Conservation (phyloP, 2,329 filamentous ascomycete genomes). For the Diaporthe citrichinensis region DNA sequence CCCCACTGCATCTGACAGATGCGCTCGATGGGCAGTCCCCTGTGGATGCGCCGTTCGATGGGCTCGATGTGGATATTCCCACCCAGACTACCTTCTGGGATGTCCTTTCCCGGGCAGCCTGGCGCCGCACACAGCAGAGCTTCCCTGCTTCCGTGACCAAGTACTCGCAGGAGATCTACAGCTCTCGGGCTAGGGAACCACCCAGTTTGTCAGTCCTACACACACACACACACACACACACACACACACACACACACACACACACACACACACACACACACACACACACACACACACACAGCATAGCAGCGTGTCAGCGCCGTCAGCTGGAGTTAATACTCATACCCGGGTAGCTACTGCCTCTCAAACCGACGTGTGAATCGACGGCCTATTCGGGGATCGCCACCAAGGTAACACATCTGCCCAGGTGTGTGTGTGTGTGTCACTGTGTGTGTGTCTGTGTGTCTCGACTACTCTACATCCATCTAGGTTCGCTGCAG, state of each 20-base stretch:
- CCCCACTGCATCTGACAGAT: conserved; percentile 22
- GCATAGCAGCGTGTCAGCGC: background rate
- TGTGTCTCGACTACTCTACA: too few relatives aligned
- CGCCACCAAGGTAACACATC: background rate
- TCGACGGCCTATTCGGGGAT: background rate
- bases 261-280: too few relatives aligned
- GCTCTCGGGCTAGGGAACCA: too few relatives aligned
- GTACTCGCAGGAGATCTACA: background rate
- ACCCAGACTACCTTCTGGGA: background rate
- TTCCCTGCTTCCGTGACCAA: conserved; percentile 18
- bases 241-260: too few relatives aligned
- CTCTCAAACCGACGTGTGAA: too few relatives aligned
- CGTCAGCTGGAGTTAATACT: background rate
- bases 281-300: too few relatives aligned
- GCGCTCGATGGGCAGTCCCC: background rate
- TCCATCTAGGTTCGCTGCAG: too few relatives aligned
- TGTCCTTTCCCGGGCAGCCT: background rate
- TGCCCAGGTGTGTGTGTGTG: background rate
- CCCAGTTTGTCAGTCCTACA: background rate
- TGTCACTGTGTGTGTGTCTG: background rate
- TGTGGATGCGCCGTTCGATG: conserved; percentile 2
- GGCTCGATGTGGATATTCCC: background rate
- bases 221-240: too few relatives aligned
- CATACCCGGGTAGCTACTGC: background rate
- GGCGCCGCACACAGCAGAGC: background rate